phyloP scores from a whole-genome alignment of 148 eudicot genomes.

The Rhododendron mucronatum region DNA sequence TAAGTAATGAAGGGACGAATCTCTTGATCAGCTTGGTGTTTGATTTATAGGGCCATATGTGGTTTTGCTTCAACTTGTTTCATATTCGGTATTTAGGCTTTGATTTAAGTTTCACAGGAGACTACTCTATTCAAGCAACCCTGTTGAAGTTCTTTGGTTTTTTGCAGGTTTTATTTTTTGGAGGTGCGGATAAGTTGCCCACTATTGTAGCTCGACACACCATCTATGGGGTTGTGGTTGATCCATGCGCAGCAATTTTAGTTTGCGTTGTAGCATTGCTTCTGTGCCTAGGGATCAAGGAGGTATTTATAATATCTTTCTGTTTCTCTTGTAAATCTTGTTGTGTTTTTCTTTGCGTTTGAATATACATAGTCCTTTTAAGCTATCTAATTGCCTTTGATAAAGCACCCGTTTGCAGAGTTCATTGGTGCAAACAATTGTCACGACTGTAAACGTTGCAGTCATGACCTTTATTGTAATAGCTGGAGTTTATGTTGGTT shows the following conservation, averaged over 20 bases:
- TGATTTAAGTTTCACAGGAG: neutral
- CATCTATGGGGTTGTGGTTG: constrained; percentile 62
- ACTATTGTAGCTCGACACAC: constrained; percentile 64
- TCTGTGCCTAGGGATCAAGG: constrained; percentile 88
- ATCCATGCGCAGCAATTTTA: constrained; percentile 87
- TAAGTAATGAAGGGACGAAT: neutral
- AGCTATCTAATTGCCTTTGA: neutral
- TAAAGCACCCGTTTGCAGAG: constrained; percentile 32
- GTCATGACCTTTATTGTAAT: constrained; percentile 72
- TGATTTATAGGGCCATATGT: neutral
- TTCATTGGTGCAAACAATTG: constrained; percentile 58
- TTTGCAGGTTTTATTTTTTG: constrained; percentile 73
- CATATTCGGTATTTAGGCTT: neutral
- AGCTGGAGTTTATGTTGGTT: constrained; percentile 78
- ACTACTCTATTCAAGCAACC: neutral
- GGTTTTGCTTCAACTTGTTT: neutral
- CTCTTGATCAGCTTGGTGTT: neutral
- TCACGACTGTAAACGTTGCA: constrained; percentile 70
- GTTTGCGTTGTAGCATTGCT: constrained; percentile 69
- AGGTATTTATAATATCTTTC: constrained; percentile 39
- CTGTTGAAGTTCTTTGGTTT: neutral
- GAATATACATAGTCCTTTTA: neutral
- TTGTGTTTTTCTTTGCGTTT: neutral
- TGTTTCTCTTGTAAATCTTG: neutral
- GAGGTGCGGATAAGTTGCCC: constrained; percentile 68